Percentiles rank a stretch among this genome's conserved stretches.
Conservation (phyloP, 495 filamentous ascomycete species). For the Daldinia childiae region DNA sequence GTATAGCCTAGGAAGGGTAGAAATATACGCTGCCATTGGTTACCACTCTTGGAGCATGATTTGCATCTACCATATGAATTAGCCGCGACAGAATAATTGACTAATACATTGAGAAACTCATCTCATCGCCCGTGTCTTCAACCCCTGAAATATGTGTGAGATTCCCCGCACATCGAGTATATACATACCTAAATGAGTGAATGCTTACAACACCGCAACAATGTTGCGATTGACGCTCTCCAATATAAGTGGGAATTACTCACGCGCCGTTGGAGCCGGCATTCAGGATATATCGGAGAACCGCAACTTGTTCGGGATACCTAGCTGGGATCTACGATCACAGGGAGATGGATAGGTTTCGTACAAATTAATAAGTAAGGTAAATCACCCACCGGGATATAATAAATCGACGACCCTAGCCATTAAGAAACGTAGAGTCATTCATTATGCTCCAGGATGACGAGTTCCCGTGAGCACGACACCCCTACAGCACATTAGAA, state of each 20-base stretch:
- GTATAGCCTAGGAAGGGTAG: slow-evolving; percentile 38
- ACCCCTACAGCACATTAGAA: neutral
- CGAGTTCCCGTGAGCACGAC: neutral
- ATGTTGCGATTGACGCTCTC: slow-evolving; percentile 4
- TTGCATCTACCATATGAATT: slow-evolving; percentile 27
- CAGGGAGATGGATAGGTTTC: slow-evolving; percentile 11
- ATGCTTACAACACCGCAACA: neutral
- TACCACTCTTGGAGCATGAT: slow-evolving; percentile 4
- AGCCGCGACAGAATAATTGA: slow-evolving; percentile 38
- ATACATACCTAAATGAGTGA: neutral
- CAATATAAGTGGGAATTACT: slow-evolving; percentile 13
- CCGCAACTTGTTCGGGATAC: slow-evolving; percentile 12
- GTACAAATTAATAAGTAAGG: slow-evolving; percentile 15
- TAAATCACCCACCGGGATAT: slow-evolving; percentile 11
- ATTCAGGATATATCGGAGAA: neutral
- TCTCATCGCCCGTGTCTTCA: slow-evolving; percentile 3
- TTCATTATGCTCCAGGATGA: neutral
- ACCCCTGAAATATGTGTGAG: slow-evolving; percentile 11
- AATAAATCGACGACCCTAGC: neutral
- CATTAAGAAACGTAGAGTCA: neutral
- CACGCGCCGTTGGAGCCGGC: slow-evolving; percentile 3
- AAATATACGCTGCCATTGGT: slow-evolving; percentile 27
- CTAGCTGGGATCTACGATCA: slow-evolving; percentile 11
- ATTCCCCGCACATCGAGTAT: slow-evolving; percentile 13
- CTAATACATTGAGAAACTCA: slow-evolving; percentile 22